Evolutionary conservation across 768 basidiomycete species (phyloP).

Genomic region (Boletus insuetus): DNA sequence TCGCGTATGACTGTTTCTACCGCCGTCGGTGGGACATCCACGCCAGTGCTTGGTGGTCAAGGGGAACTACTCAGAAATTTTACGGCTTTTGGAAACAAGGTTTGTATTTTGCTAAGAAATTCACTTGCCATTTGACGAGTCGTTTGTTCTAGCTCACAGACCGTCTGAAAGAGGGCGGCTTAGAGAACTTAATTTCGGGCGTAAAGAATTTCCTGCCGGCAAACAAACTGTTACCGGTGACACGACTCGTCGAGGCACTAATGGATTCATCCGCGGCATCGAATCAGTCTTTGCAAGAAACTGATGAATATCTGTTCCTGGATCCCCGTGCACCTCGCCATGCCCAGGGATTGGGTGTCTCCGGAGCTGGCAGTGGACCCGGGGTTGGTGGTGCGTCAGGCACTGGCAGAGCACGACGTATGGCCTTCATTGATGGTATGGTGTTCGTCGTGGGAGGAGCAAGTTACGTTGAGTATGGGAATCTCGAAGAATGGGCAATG

Average conservation of each 20-base stretch:
- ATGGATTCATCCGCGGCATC: constrained; percentile 97
- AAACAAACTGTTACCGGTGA: constrained; percentile 89
- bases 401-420: constrained; percentile 47
- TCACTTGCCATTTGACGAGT: not conserved
- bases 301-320: constrained; percentile 92
- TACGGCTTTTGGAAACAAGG: constrained; percentile 86
- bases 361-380: constrained; percentile 45
- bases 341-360: constrained; percentile 42
- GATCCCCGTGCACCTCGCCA: constrained; percentile 83
- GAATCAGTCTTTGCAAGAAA: constrained; percentile 92
- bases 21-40: constrained; percentile 54
- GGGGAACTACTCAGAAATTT: constrained; percentile 94
- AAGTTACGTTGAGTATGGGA: constrained; percentile 96
- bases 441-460: constrained; percentile 97
- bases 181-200: constrained; percentile 94
- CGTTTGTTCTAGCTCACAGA: constrained; percentile 72
- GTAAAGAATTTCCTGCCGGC: constrained; percentile 98
- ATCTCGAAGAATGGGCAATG: constrained; percentile 89
- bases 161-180: constrained; percentile 89
- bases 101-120: constrained; percentile 35
- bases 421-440: constrained; percentile 85
- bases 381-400: constrained; percentile 34
- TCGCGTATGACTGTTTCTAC: constrained; percentile 84
- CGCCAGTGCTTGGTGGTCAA: constrained; percentile 66
- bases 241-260: constrained; percentile 89